These are phyloP conservation scores for Nitzschia palea DNA, from an alignment of 108 stramenopile species.

Conservation along the genomic window DNA sequence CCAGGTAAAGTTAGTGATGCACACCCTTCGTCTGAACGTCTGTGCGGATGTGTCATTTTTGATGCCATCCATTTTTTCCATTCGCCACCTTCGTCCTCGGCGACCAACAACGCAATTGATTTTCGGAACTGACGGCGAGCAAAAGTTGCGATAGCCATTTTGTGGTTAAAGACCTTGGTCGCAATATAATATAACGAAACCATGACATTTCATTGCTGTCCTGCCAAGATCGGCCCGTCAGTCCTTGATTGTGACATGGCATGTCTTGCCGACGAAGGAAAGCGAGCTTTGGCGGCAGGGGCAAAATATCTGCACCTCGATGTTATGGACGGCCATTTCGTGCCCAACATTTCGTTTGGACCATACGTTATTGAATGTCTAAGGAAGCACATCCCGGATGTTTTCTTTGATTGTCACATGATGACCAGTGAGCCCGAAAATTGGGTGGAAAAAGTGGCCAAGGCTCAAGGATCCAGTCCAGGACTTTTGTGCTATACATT, in stretches of 20 bases:
- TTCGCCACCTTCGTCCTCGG: too few relatives aligned
- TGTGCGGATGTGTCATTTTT: too few relatives aligned
- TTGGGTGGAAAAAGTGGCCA: constrained; percentile 85
- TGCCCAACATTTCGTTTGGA: constrained; percentile 76
- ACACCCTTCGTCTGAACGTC: too few relatives aligned
- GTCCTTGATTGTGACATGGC: constrained; percentile 86
- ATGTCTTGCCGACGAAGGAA: constrained; percentile 65
- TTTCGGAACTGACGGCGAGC: too few relatives aligned
- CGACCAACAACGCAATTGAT: too few relatives aligned
- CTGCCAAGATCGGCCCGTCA: constrained; percentile 58
- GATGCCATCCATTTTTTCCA: too few relatives aligned
- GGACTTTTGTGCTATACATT: constrained; percentile 67
- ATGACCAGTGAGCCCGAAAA: constrained; percentile 89
- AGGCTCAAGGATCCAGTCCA: constrained; percentile 62
- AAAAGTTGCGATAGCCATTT: too few relatives aligned
- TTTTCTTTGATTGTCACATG: constrained; percentile 85
- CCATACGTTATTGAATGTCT: constrained; percentile 73
- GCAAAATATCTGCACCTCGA: constrained; percentile 69
- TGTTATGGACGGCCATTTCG: constrained; percentile 88
- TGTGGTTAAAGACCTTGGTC: too few relatives aligned
- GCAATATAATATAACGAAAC: too few relatives aligned
- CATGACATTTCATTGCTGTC: constrained; percentile 39
- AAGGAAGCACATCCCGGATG: constrained; percentile 51
- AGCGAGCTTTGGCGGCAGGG: constrained; percentile 62
- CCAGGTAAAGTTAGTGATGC: too few relatives aligned